phyloP scores from a whole-genome alignment of 129 eudicot genomes.

The Centella asiatica region DNA sequence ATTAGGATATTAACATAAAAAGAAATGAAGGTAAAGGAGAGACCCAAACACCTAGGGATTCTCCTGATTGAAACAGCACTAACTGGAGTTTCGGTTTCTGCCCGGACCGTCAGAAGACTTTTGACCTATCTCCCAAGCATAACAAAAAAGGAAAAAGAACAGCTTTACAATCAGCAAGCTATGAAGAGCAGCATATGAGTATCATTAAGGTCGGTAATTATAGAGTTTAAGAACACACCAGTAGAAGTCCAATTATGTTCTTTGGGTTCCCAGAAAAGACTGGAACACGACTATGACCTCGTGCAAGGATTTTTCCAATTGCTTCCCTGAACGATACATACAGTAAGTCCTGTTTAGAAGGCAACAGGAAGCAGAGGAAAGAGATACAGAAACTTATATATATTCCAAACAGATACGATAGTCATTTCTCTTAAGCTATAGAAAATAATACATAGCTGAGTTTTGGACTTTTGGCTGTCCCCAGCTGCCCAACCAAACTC shows the following conservation, averaged over 20 bases:
- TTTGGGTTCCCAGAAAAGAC: slow-evolving; percentile 75
- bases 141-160: slow-evolving; percentile 2
- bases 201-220: not conserved
- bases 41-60: slow-evolving; percentile 82
- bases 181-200: not conserved
- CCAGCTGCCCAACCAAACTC: no score
- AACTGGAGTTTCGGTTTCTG: slow-evolving; percentile 98
- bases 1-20: not conserved
- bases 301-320: slow-evolving; percentile 89
- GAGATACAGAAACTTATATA: no score
- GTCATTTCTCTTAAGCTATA: no score
- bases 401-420: no score
- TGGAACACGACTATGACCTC: slow-evolving; percentile 97
- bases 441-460: no score
- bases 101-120: slow-evolving; percentile 95
- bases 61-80: slow-evolving; percentile 91
- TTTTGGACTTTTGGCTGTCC: no score
- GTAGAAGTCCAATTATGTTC: slow-evolving; percentile 81
- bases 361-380: no score
- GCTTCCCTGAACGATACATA: slow-evolving; percentile 70
- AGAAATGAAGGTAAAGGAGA: not conserved
- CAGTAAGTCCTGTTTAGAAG: no score
- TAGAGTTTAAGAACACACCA: slow-evolving; percentile 46
- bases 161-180: slow-evolving; percentile 9
- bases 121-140: slow-evolving; percentile 52